Evolutionary conservation across 257 asterid genomes (phyloP).

Genomic region (Scutellaria galericulata): DNA sequence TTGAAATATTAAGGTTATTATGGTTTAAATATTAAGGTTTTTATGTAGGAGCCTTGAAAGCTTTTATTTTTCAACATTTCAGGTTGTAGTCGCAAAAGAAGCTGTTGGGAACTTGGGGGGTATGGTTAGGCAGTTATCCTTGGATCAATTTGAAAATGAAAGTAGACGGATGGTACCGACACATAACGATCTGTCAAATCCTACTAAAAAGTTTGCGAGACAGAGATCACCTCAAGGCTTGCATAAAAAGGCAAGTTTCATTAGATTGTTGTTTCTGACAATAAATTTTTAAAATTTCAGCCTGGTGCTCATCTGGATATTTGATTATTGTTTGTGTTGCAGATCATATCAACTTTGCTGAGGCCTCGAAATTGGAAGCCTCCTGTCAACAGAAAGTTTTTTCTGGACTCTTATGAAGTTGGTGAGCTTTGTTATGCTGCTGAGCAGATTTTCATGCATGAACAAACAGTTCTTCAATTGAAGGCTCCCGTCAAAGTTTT

Average conservation of each 20-base stretch:
- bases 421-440: constrained; percentile 99
- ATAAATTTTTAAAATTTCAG: constrained; percentile 1
- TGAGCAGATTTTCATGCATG: constrained; percentile 98
- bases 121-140: constrained; percentile 93
- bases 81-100: constrained; percentile 99
- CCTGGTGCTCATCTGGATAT: constrained; percentile 26
- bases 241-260: constrained; percentile 86
- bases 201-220: constrained; percentile 77
- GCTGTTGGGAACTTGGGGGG: constrained; percentile 95
- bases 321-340: constrained; percentile 38
- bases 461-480: constrained; percentile 94
- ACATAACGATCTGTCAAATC: constrained; percentile 78
- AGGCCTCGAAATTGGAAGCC: constrained; percentile 97
- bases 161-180: constrained; percentile 89
- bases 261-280: constrained; percentile 11
- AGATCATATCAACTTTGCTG: constrained; percentile 91
- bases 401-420: constrained; percentile 94
- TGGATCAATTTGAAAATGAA: constrained; percentile 99
- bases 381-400: constrained; percentile 88
- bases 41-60: constrained; percentile 22
- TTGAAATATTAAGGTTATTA: not conserved
- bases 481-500: constrained; percentile 98
- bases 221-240: constrained; percentile 97
- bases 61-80: constrained; percentile 40
- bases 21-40: constrained; percentile 10